A percentile compares a stretch with the other conserved stretches of the same genome.
phyloP scores from a whole-genome alignment of 2,329 filamentous ascomycete species.

The Neopestalotiopsis sp. region DNA sequence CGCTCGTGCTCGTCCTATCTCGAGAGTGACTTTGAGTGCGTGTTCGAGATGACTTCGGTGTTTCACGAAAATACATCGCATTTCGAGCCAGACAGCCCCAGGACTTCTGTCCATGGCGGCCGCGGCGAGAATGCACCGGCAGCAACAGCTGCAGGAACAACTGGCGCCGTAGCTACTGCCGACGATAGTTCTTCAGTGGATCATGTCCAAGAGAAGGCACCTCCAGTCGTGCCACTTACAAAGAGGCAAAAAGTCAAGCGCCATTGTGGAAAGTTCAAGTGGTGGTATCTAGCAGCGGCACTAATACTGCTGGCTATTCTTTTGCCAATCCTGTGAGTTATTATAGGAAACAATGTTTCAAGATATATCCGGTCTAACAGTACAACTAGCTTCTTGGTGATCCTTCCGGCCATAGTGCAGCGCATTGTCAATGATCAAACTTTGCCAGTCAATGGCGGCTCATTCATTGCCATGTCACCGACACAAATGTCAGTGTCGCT shows the following conservation, averaged over 20 bases:
- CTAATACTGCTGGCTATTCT: conserved; percentile 50
- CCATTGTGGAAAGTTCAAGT: conserved; percentile 50
- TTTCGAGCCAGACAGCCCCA: conserved; percentile 30
- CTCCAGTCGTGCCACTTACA: conserved; percentile 28
- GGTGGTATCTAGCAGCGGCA: conserved; percentile 47
- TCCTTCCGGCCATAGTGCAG: conserved; percentile 53
- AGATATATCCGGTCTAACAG: conserved; percentile 13
- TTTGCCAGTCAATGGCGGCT: conserved; percentile 44
- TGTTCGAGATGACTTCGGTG: conserved; percentile 33
- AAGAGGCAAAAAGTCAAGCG: conserved; percentile 45
- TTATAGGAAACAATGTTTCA: too few relatives aligned
- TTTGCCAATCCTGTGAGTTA: conserved; percentile 50
- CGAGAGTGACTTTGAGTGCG: conserved; percentile 24
- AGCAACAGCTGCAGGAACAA: conserved; percentile 19
- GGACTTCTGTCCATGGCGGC: conserved; percentile 24
- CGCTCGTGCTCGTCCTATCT: conserved; percentile 22
- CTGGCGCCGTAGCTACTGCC: conserved; percentile 25
- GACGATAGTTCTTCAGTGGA: conserved; percentile 32
- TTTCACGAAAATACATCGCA: conserved; percentile 34
- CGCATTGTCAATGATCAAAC: conserved; percentile 47
- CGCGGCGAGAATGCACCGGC: conserved; percentile 25
- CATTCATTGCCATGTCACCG: conserved; percentile 40
- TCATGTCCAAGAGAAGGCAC: conserved; percentile 35
- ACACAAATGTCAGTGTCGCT: conserved; percentile 42
- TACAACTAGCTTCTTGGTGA: conserved; percentile 47